Evolutionary conservation across 805 yeast species (phyloP).

Genomic region (Metschnikowia lunata): DNA sequence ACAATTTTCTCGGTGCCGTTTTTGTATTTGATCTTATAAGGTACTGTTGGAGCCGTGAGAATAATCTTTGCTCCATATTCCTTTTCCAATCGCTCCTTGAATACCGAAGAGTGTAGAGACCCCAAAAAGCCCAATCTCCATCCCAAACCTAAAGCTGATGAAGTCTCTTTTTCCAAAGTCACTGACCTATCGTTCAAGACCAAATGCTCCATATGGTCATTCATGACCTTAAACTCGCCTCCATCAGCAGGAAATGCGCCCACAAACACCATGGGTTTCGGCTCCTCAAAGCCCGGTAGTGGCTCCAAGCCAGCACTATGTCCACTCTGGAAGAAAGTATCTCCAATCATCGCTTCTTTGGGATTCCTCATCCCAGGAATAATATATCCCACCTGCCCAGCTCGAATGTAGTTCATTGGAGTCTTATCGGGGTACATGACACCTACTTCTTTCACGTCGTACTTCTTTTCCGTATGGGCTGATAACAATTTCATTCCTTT

Average conservation of each 20-base stretch:
- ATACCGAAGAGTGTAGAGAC: conserved; percentile 90
- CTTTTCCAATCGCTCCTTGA: conserved; percentile 83
- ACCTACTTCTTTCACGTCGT: conserved; percentile 90
- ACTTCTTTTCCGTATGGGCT: conserved; percentile 69
- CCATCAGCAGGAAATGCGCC: conserved; percentile 98
- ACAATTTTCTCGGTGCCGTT: conserved; percentile 64
- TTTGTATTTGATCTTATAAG: conserved; percentile 68
- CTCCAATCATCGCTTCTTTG: conserved; percentile 85
- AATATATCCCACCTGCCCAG: conserved; percentile 94
- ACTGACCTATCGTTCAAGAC: conserved; percentile 92
- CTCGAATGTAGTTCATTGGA: conserved; percentile 57
- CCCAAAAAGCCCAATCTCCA: conserved; percentile 97
- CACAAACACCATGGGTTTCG: conserved; percentile 97
- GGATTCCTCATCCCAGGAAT: conserved; percentile 93
- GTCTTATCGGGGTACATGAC: conserved; percentile 89
- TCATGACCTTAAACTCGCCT: conserved; percentile 79
- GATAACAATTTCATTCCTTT: conserved; percentile 74
- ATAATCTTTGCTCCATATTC: conserved; percentile 92
- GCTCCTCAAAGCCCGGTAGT: conserved; percentile 92
- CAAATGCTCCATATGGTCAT: conserved; percentile 83
- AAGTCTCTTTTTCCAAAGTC: conserved; percentile 81
- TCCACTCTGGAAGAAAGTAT: conserved; percentile 69
- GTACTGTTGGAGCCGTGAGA: conserved; percentile 94
- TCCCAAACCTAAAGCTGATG: conserved; percentile 93
- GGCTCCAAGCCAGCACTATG: conserved; percentile 58